These are phyloP conservation scores for Lactifluus pinguis DNA, from an alignment of 768 basidiomycete species.

Conservation along the genomic window DNA sequence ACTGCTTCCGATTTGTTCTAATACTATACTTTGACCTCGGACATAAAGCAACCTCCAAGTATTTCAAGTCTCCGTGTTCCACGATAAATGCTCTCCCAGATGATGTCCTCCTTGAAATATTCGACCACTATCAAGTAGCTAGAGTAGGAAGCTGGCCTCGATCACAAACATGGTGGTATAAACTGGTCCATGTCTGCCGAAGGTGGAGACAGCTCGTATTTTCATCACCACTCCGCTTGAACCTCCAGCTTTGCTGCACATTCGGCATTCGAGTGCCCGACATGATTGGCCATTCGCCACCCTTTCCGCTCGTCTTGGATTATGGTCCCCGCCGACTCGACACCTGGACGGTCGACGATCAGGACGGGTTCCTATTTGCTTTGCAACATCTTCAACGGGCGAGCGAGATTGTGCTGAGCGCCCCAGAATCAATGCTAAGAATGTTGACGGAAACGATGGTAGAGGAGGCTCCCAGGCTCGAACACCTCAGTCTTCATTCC, in stretches of 20 bases:
- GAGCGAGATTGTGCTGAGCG: slow-evolving; percentile 3
- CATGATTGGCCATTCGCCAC: neutral
- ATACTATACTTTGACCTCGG: neutral
- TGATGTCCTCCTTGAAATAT: slow-evolving; percentile 9
- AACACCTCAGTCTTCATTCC: slow-evolving; percentile 2
- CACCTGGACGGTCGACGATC: neutral
- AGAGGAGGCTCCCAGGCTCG: slow-evolving; percentile 2
- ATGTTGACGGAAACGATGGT: neutral
- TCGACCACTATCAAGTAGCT: neutral
- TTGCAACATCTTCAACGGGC: neutral
- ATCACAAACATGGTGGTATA: slow-evolving; percentile 9
- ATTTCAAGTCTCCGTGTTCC: neutral
- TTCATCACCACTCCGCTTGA: slow-evolving; percentile 5
- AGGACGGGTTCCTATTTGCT: neutral
- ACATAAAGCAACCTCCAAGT: slow-evolving; percentile 3
- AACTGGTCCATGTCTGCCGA: slow-evolving; percentile 3
- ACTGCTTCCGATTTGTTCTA: neutral
- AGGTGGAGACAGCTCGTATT: slow-evolving; percentile 10
- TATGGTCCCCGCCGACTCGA: slow-evolving; percentile 1
- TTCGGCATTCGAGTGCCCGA: neutral
- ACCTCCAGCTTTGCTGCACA: slow-evolving; percentile 11
- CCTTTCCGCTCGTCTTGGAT: slow-evolving; percentile 8
- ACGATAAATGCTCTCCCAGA: slow-evolving; percentile 7
- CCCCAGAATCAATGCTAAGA: neutral
- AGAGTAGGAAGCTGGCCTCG: neutral